Evolutionary conservation across 371 early-diverging fungal genomes (phyloP).

Genomic region (Polyrhizophydium stewartii): DNA sequence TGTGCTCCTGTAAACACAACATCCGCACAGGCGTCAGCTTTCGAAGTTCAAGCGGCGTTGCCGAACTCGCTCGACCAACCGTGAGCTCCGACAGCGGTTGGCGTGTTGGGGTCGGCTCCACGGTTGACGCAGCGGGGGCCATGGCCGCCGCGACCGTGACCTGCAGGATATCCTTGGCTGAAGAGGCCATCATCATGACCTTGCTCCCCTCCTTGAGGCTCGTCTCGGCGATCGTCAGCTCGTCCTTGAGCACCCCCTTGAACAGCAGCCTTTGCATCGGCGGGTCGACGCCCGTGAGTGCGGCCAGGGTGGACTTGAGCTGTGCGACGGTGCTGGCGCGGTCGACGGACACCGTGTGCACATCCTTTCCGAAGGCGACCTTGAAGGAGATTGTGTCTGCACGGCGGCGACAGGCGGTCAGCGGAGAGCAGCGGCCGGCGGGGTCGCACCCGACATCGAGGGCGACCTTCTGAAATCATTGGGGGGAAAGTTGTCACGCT

Average conservation of each 20-base stretch:
- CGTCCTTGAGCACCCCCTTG: constrained; percentile 23
- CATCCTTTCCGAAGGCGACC: constrained; percentile 14
- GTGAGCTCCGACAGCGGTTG: background rate
- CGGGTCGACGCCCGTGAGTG: constrained; percentile 13
- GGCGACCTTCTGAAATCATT: too few species aligned
- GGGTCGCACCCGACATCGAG: too few species aligned
- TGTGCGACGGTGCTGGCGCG: constrained; percentile 4
- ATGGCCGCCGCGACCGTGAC: background rate
- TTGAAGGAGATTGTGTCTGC: constrained; percentile 8
- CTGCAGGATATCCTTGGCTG: background rate
- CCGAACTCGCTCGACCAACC: too few species aligned
- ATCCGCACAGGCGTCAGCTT: too few species aligned
- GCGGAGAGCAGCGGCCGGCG: too few species aligned
- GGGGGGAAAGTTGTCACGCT: too few species aligned
- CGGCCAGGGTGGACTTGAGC: constrained; percentile 11
- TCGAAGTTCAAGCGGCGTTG: too few species aligned
- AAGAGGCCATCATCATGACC: constrained; percentile 21
- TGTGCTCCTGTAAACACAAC: constrained; percentile 22
- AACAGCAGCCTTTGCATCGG: constrained; percentile 23
- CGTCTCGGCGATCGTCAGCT: constrained; percentile 14
- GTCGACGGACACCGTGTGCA: constrained; percentile 7
- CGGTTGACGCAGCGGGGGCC: background rate
- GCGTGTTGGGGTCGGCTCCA: background rate
- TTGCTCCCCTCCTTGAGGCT: constrained; percentile 9
- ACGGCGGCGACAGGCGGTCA: too few species aligned